Conservation (phyloP, 1,139 yeast genomes). For the Debaryomycetaceae sp. region DNA sequence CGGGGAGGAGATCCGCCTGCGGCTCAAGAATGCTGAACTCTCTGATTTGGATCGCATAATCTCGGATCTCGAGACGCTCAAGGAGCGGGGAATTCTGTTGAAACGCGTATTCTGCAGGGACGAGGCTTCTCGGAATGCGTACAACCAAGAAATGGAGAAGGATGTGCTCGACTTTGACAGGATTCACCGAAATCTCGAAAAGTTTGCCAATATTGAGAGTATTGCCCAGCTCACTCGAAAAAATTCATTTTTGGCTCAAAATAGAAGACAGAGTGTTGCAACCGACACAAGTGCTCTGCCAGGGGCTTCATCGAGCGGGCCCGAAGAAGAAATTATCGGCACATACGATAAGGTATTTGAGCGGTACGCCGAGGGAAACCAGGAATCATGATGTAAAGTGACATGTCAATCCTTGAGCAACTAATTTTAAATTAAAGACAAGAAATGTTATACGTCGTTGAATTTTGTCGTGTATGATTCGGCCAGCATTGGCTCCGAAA, state of each 20-base stretch:
- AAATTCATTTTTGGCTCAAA: constrained; percentile 2
- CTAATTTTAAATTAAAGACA: no score
- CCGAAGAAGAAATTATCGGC: constrained; percentile 25
- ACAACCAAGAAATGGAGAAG: constrained; percentile 3
- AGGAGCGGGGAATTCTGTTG: constrained; percentile 40
- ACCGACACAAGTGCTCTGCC: constrained; percentile 4
- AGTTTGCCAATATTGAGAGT: constrained; percentile 3
- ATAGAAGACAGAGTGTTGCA: neutral
- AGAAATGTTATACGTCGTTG: no score
- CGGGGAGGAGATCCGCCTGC: constrained; percentile 44
- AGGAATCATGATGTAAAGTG: no score
- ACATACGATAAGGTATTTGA: constrained; percentile 44
- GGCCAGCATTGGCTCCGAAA: no score
- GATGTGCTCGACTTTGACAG: constrained; percentile 9
- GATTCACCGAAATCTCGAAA: constrained; percentile 10
- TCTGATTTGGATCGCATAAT: constrained; percentile 45
- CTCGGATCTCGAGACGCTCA: constrained; percentile 37
- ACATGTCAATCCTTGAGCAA: no score
- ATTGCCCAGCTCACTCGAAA: constrained; percentile 1
- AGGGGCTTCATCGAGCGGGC: constrained; percentile 5
- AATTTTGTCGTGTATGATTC: no score
- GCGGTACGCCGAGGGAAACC: no score
- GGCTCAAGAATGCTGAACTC: constrained; percentile 32
- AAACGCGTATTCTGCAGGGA: constrained; percentile 35
- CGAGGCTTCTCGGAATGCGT: constrained; percentile 3